A percentile compares a stretch with the other conserved stretches of the same genome.
These are phyloP conservation scores for Litchi chinensis DNA, from an alignment of 345 rosid species.

Conservation along the genomic window DNA sequence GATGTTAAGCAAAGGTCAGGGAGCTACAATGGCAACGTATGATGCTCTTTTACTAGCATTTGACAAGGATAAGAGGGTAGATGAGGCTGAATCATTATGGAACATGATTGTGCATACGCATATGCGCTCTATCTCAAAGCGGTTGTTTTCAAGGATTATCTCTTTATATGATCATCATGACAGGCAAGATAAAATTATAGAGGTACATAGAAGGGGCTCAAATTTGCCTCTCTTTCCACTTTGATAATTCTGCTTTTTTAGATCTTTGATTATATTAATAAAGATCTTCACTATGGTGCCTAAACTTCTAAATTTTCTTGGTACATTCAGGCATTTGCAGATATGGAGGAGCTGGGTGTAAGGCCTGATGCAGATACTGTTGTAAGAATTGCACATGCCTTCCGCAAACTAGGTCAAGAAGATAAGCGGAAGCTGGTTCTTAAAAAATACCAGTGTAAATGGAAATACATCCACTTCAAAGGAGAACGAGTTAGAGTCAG, in stretches of 20 bases:
- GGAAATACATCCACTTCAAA: constrained; percentile 79
- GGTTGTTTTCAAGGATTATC: constrained; percentile 80
- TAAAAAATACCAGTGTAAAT: constrained; percentile 55
- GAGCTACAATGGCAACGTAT: constrained; percentile 84
- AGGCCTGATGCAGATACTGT: constrained; percentile 79
- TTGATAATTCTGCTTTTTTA: background rate
- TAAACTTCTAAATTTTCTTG: background rate
- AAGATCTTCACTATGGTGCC: background rate
- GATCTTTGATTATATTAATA: background rate
- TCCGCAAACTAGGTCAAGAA: constrained; percentile 59
- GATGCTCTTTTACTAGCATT: constrained; percentile 81
- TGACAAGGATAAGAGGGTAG: constrained; percentile 73
- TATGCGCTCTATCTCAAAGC: constrained; percentile 78
- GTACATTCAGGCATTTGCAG: constrained; percentile 69
- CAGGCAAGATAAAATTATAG: constrained; percentile 67
- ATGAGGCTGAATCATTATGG: constrained; percentile 87
- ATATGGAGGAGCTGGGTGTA: constrained; percentile 89
- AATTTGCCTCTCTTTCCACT: background rate
- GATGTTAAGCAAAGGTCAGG: constrained; percentile 97
- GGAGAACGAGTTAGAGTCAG: constrained; percentile 79
- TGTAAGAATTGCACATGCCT: constrained; percentile 64
- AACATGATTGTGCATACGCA: constrained; percentile 75
- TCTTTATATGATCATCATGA: constrained; percentile 76
- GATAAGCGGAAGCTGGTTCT: constrained; percentile 61
- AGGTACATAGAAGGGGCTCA: constrained; percentile 42